A percentile compares a stretch with the other conserved stretches of the same genome.
Evolutionary conservation across 108 stramenopile species (phyloP).

Genomic region (Aurantiochytrium sp.): DNA sequence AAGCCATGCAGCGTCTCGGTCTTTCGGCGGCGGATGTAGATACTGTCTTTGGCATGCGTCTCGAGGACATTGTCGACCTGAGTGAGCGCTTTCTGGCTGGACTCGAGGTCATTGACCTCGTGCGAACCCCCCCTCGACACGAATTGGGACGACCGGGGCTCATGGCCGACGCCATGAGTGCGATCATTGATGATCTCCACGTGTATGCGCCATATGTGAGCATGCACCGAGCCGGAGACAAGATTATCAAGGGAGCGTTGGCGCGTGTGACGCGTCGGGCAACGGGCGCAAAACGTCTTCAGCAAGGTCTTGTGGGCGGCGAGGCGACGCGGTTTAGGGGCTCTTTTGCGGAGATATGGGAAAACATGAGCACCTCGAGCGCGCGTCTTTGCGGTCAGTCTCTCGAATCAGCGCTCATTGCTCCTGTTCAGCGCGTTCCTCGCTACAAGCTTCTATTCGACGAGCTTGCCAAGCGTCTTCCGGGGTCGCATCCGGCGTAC

Average conservation of each 20-base stretch:
- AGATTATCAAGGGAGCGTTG: background rate
- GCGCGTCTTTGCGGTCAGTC: background rate
- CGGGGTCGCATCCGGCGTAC: background rate
- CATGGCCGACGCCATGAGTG: background rate
- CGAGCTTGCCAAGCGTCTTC: background rate
- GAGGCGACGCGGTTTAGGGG: background rate
- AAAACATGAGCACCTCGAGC: background rate
- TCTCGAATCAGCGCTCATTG: background rate
- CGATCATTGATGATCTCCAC: background rate
- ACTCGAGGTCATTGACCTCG: background rate
- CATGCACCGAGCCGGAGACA: background rate
- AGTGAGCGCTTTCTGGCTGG: background rate
- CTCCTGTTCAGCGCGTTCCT: background rate
- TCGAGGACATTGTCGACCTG: background rate
- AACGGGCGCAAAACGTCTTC: background rate
- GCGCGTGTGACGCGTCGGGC: background rate
- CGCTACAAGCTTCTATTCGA: background rate
- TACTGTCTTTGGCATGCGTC: background rate
- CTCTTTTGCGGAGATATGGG: slow-evolving; percentile 14
- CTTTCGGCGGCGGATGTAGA: background rate
- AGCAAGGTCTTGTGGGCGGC: background rate
- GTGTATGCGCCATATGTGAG: background rate
- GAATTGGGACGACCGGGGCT: background rate
- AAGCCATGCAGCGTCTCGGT: background rate
- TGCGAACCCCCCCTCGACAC: background rate